Base-by-base conservation (phyloP, 176 grass and related monocot species). In the Aegilops bicornis region DNA sequence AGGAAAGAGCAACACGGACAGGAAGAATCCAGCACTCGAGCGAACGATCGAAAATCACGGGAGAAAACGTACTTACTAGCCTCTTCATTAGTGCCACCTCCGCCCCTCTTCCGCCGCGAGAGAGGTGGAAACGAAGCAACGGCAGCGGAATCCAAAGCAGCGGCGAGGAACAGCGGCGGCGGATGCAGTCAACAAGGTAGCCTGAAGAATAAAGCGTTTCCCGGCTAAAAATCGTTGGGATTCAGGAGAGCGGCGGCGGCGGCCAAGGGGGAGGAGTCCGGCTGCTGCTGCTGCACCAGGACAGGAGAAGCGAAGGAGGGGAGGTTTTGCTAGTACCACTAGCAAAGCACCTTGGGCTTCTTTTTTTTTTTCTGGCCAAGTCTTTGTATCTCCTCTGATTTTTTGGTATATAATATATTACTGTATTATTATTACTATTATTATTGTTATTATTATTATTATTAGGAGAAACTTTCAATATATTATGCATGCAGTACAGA, bases 11-110 rank as follows among this genome's bases (percentile, higher is more conserved):
- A 31, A 43, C 37, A 32, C 6, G 22, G 39, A 12, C 42, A 63
- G 8, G 13, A 59, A 30, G 43, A 84, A 67, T 68, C 31, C 67
- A 69, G 22, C 72, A 22, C 40, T 8, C 79, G 12, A 48, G 45
- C 59, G 25, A 56, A 17, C 33, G 77, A 75, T 86, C 47, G 15
- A 89, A 76, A 91, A 76, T 58, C 27, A 86, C 78, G 14, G 75
- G 73, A 78, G 78, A 81, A 65, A 88, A 95, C 80, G 70, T 92
- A 92, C 96, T 95, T 95, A 98, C 93, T 86, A 94, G 82, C 78
- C 86, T 87, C 90, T 86, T 98, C 96, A 98, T 98, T 22, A 88
- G 86, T 90, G 63, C 79, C 79, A 73, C 60, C 84, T 72, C 85
- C 76, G 65, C 81, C 81, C 50, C 71, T 74, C 39, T 74, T 70